Percentiles rank a stretch among this genome's conserved stretches.
phyloP scores from a whole-genome alignment of 345 rosid genomes.

The Zanthoxylum bungeanum region DNA sequence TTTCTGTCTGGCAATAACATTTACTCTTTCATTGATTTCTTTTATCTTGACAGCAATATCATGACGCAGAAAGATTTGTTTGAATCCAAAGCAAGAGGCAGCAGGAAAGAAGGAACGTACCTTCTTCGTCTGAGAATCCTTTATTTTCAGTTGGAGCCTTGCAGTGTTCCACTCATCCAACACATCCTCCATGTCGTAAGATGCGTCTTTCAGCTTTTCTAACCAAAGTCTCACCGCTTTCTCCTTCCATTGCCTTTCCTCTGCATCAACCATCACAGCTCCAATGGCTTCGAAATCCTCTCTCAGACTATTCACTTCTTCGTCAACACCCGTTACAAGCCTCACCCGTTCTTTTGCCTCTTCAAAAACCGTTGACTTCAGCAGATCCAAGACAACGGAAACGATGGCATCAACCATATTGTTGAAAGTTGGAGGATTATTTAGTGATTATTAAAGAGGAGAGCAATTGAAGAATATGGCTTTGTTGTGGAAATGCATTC shows the following conservation, averaged over 20 bases:
- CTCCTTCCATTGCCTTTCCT: background rate
- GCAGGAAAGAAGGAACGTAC: background rate
- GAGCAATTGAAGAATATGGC: too few relatives aligned
- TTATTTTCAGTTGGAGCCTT: background rate
- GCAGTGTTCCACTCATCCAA: constrained; percentile 15
- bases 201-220: background rate
- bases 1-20: background rate
- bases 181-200: constrained; percentile 5
- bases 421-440: too few relatives aligned
- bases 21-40: background rate
- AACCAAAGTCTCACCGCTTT: background rate
- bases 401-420: background rate
- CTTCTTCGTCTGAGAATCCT: background rate
- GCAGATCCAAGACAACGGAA: background rate
- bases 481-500: too few relatives aligned
- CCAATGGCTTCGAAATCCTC: background rate
- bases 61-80: background rate
- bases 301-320: background rate
- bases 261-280: constrained; percentile 7
- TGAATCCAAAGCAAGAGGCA: background rate
- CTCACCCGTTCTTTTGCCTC: background rate
- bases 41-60: constrained; percentile 1
- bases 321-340: background rate
- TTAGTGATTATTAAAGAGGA: too few relatives aligned
- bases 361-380: background rate